Percentiles rank a stretch among this genome's conserved stretches.
phyloP scores from a whole-genome alignment of 805 yeast genomes.

The Maudiozyma turicensis region DNA sequence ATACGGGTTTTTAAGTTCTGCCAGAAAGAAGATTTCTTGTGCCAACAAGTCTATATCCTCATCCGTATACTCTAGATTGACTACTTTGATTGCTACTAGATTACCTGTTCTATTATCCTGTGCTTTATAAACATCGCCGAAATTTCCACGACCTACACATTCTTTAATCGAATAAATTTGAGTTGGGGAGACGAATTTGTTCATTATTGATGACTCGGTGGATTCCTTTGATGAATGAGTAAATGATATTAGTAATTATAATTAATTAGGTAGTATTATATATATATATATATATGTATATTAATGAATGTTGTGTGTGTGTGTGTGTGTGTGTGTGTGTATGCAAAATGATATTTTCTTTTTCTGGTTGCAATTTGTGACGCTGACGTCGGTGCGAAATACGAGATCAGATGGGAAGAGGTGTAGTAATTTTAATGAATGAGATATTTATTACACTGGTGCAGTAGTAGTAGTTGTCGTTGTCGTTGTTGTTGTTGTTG shows the following conservation, averaged over 20 bases:
- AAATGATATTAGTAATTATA: not conserved
- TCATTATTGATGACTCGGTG: constrained; percentile 8
- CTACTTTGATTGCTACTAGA: constrained; percentile 76
- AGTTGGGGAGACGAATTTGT: constrained; percentile 8
- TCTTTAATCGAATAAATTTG: constrained; percentile 32
- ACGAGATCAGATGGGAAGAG: not conserved
- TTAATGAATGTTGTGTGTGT: not conserved
- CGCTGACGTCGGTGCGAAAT: not conserved
- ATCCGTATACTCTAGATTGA: constrained; percentile 67
- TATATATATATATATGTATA: not conserved
- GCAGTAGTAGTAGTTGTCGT: not conserved
- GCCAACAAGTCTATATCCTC: constrained; percentile 65
- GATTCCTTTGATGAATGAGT: not conserved
- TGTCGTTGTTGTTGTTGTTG: not conserved
- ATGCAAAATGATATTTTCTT: too few species aligned
- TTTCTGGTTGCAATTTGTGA: not conserved
- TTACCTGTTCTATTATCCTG: constrained; percentile 29
- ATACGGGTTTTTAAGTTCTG: constrained; percentile 52
- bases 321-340: not conserved
- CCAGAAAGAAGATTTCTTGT: constrained; percentile 70
- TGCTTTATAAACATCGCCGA: constrained; percentile 79
- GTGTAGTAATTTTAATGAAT: not conserved
- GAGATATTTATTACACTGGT: too few species aligned
- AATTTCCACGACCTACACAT: constrained; percentile 75
- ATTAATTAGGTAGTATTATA: not conserved